These are phyloP conservation scores for Metschnikowia continentalis DNA, from an alignment of 805 yeast species.

Conservation along the genomic window DNA sequence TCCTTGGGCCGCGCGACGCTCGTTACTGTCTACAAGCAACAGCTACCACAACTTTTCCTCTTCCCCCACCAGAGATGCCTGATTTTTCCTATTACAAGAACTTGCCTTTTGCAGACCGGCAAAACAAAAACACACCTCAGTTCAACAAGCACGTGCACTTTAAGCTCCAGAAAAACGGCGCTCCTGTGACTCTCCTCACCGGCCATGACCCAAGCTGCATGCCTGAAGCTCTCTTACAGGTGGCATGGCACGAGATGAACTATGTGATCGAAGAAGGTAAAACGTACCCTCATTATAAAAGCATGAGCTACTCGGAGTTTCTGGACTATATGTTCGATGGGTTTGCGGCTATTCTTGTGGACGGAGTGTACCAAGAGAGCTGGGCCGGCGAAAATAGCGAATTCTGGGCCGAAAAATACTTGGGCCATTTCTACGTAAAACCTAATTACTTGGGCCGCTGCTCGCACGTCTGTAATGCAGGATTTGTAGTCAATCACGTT, in stretches of 20 bases:
- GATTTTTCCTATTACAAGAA: not conserved
- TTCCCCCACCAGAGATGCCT: not conserved
- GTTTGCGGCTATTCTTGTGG: slow-evolving; percentile 60
- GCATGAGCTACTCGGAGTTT: slow-evolving; percentile 47
- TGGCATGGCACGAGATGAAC: slow-evolving; percentile 53
- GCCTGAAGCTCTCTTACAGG: slow-evolving; percentile 47
- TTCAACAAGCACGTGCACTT: slow-evolving; percentile 38
- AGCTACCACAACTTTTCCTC: not conserved
- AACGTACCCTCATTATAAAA: slow-evolving; percentile 63
- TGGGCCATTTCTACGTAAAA: slow-evolving; percentile 78
- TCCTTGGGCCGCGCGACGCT: not conserved
- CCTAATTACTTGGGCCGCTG: slow-evolving; percentile 86
- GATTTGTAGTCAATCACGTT: slow-evolving; percentile 62
- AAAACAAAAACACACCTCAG: slow-evolving; percentile 19
- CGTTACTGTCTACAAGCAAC: not conserved
- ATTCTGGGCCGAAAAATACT: slow-evolving; percentile 43
- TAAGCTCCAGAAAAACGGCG: slow-evolving; percentile 37
- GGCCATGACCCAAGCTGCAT: slow-evolving; percentile 45
- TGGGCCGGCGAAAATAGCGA: slow-evolving; percentile 36
- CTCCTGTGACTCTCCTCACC: slow-evolving; percentile 57
- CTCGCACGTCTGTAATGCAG: slow-evolving; percentile 85
- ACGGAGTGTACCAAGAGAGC: slow-evolving; percentile 24
- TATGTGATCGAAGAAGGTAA: slow-evolving; percentile 64
- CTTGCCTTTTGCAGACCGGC: slow-evolving; percentile 35
- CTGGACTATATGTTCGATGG: slow-evolving; percentile 61